phyloP scores from a whole-genome alignment of 805 yeast species.

The Pichia scutulata region DNA sequence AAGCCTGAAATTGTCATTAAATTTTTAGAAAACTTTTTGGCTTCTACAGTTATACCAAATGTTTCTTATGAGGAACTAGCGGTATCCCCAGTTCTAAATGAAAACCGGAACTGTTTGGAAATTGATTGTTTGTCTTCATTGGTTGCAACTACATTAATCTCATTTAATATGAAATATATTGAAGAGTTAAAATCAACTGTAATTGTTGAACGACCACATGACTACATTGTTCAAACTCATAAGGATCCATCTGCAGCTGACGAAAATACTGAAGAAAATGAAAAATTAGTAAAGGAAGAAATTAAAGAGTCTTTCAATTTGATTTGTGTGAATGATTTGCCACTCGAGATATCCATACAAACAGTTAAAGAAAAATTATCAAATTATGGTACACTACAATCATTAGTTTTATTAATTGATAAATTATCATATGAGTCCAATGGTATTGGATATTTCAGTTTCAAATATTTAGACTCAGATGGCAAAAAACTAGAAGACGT shows the following conservation, averaged over 20 bases:
- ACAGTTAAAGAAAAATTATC: conserved; percentile 35
- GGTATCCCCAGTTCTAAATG: conserved; percentile 23
- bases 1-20: conserved; percentile 33
- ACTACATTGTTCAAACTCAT: conserved; percentile 26
- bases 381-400: conserved; percentile 33
- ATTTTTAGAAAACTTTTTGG: conserved; percentile 38
- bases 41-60: conserved; percentile 36
- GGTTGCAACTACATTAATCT: conserved; percentile 48
- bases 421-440: conserved; percentile 41
- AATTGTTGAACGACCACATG: conserved; percentile 36
- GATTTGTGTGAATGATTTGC: conserved; percentile 33
- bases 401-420: conserved; percentile 39
- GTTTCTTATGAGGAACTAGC: conserved; percentile 24
- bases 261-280: conserved; percentile 27
- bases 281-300: conserved; percentile 10
- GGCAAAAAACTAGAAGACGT: conserved; percentile 18
- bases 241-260: neutral
- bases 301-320: conserved; percentile 23
- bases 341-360: conserved; percentile 35
- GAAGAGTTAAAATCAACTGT: conserved; percentile 28
- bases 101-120: conserved; percentile 32
- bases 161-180: conserved; percentile 32
- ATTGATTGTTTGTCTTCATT: conserved; percentile 44
- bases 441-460: conserved; percentile 55
- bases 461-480: conserved; percentile 12